These are phyloP conservation scores for Globisporangium paddicum DNA, from an alignment of 352 stramenopile species.

Conservation along the genomic window DNA sequence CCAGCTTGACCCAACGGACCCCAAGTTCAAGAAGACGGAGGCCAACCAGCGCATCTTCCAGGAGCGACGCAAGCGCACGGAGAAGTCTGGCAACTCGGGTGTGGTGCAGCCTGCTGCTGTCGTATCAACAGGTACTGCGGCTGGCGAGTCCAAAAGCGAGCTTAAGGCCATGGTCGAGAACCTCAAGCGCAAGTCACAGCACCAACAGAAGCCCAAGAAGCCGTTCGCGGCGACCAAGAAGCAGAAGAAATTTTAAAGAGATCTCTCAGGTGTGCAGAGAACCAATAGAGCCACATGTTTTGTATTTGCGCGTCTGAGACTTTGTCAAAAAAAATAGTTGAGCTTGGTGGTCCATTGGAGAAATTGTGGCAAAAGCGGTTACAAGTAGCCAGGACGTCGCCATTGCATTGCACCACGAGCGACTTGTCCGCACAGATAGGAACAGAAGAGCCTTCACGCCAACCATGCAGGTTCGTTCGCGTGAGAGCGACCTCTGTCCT, in stretches of 20 bases:
- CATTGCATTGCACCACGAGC: neutral
- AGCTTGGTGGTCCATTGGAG: too few species aligned
- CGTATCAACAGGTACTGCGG: neutral
- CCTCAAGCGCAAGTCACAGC: conserved; percentile 72
- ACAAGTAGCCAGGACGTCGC: neutral
- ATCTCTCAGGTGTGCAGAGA: neutral
- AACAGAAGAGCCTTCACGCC: neutral
- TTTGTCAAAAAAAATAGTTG: neutral
- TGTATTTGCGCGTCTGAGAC: neutral
- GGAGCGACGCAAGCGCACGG: conserved; percentile 63
- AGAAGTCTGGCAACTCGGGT: conserved; percentile 18
- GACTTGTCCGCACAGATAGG: neutral
- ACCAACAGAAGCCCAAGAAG: conserved; percentile 47
- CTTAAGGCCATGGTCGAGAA: conserved; percentile 77
- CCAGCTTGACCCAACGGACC: conserved; percentile 78
- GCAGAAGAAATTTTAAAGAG: conserved; percentile 27
- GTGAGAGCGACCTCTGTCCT: neutral
- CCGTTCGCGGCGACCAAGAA: conserved; percentile 31
- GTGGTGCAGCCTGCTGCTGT: neutral
- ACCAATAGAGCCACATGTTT: neutral
- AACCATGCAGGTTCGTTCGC: conserved; percentile 4
- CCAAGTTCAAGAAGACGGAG: conserved; percentile 82
- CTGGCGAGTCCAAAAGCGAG: conserved; percentile 28
- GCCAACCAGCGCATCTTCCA: conserved; percentile 77
- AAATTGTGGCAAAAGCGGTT: neutral